Percentiles rank a stretch among this genome's conserved stretches.
These are phyloP conservation scores for Apiotrichum mycotoxinovorans DNA, from an alignment of 1,284 basidiomycete species.

Conservation along the genomic window DNA sequence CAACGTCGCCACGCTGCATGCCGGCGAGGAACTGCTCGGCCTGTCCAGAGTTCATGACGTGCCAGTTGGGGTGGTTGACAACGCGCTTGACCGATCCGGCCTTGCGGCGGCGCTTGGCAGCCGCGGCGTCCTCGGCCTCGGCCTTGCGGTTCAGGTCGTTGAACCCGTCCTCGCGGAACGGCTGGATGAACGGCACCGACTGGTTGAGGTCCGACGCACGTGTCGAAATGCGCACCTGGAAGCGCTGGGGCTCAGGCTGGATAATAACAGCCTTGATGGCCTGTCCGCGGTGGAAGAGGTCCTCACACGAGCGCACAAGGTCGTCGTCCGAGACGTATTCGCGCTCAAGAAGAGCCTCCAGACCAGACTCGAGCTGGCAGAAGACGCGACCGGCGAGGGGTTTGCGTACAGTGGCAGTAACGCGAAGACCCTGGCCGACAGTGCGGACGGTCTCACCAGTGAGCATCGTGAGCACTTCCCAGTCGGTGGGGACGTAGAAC, in stretches of 20 bases:
- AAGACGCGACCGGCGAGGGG: constrained; percentile 35
- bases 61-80: constrained; percentile 98
- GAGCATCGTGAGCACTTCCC: constrained; percentile 91
- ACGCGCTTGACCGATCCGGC: constrained; percentile 73
- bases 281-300: constrained; percentile 66
- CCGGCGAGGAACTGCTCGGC: constrained; percentile 87
- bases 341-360: constrained; percentile 76
- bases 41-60: constrained; percentile 86
- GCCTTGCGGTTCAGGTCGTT: constrained; percentile 52
- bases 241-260: constrained; percentile 61
- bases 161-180: constrained; percentile 39
- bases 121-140: constrained; percentile 68
- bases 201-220: constrained; percentile 64
- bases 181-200: constrained; percentile 36
- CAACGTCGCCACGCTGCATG: constrained; percentile 88
- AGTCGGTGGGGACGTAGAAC: constrained; percentile 66
- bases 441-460: constrained; percentile 86
- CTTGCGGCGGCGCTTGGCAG: constrained; percentile 76
- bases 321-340: constrained; percentile 59
- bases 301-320: constrained; percentile 48
- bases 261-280: constrained; percentile 78
- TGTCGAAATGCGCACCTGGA: constrained; percentile 74
- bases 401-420: constrained; percentile 66
- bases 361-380: constrained; percentile 73
- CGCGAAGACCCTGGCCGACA: constrained; percentile 72